Percentiles rank a stretch among this genome's conserved stretches.
Evolutionary conservation across 108 stramenopile species (phyloP).

Genomic region (Cyclotella atomus): DNA sequence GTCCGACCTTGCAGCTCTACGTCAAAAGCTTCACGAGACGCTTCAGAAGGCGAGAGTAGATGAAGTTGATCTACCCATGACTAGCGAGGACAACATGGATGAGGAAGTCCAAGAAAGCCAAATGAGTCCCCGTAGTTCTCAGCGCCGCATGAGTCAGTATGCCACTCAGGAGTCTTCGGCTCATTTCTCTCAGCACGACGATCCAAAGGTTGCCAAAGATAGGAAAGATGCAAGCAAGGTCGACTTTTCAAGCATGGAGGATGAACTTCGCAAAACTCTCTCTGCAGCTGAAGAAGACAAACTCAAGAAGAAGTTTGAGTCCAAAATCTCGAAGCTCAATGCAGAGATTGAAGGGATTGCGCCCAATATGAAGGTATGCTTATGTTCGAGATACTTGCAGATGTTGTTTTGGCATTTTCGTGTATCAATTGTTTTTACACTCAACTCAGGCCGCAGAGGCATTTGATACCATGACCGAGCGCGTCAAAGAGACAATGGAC

Average conservation of each 20-base stretch:
- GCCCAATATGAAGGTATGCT: slow-evolving; percentile 95
- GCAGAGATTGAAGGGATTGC: slow-evolving; percentile 89
- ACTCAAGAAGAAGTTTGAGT: slow-evolving; percentile 81
- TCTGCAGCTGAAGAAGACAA: slow-evolving; percentile 76
- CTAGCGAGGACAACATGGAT: slow-evolving; percentile 47
- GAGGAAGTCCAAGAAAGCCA: slow-evolving; percentile 61
- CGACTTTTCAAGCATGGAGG: slow-evolving; percentile 77
- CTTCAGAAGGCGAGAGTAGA: slow-evolving; percentile 90
- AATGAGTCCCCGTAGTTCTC: slow-evolving; percentile 29
- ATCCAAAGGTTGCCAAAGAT: slow-evolving; percentile 82
- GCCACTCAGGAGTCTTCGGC: slow-evolving; percentile 66
- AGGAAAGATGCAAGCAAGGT: slow-evolving; percentile 68
- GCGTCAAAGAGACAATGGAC: slow-evolving; percentile 76
- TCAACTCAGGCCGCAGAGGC: slow-evolving; percentile 80
- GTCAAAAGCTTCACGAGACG: slow-evolving; percentile 90
- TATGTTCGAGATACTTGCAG: not conserved
- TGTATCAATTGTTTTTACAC: not conserved
- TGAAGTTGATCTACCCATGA: slow-evolving; percentile 83
- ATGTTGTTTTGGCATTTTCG: not conserved
- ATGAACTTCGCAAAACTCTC: slow-evolving; percentile 63
- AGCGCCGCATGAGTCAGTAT: slow-evolving; percentile 37
- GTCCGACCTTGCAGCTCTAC: slow-evolving; percentile 72
- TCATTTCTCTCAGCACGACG: slow-evolving; percentile 82
- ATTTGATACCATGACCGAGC: slow-evolving; percentile 75
- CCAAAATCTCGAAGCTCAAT: slow-evolving; percentile 66